phyloP scores from a whole-genome alignment of 441 rosid genomes.

The Erodium texanum region DNA sequence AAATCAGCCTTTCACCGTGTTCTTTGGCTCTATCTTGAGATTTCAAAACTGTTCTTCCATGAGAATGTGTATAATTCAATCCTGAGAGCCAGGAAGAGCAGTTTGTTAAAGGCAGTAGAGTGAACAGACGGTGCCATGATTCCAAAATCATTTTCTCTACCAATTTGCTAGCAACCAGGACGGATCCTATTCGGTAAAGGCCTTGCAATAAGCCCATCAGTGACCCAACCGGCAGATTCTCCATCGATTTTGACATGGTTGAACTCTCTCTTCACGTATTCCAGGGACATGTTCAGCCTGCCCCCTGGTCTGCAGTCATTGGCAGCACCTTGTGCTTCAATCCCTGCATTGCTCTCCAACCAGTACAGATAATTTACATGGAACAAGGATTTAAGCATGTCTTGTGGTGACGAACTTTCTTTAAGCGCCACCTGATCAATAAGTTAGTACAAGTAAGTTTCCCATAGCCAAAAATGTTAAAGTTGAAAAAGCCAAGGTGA shows the following conservation, averaged over 20 bases:
- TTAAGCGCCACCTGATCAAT: slow-evolving; percentile 70
- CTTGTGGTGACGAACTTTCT: slow-evolving; percentile 63
- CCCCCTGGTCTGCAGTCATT: slow-evolving; percentile 69
- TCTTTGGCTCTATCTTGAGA: no score
- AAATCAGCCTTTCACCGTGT: no score
- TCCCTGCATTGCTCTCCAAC: slow-evolving; percentile 89
- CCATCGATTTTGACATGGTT: slow-evolving; percentile 68
- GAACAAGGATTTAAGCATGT: slow-evolving; percentile 87
- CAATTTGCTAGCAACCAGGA: not conserved
- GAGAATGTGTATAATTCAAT: no score
- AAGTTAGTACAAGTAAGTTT: not conserved
- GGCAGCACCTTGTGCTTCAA: slow-evolving; percentile 41
- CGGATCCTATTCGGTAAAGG: slow-evolving; percentile 60
- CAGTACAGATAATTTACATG: slow-evolving; percentile 85
- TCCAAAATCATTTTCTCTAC: not conserved
- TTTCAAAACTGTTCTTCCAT: no score
- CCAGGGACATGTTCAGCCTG: slow-evolving; percentile 64
- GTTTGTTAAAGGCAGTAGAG: no score
- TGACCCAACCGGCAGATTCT: slow-evolving; percentile 60
- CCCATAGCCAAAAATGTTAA: not conserved
- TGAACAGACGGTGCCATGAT: no score
- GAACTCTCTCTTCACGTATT: slow-evolving; percentile 75
- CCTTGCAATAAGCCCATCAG: slow-evolving; percentile 84
- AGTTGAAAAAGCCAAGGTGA: not conserved
- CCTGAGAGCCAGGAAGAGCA: no score